Conservation (phyloP, 495 filamentous ascomycete species). For the Lophiotrema nucula region DNA sequence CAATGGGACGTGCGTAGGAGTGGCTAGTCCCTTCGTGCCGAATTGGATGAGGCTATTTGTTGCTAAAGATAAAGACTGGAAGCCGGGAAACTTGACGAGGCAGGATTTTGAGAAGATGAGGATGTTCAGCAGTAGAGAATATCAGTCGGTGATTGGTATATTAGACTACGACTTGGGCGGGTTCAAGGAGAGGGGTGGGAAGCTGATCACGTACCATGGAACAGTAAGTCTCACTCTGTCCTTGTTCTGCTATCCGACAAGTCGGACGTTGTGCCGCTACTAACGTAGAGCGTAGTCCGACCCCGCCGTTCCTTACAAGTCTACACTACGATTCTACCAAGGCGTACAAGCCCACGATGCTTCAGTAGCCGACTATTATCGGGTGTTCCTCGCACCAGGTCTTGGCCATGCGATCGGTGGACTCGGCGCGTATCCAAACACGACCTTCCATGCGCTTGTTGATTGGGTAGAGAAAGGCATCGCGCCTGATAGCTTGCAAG, state of each 20-base stretch:
- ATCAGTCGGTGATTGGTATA: background rate
- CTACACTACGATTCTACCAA: constrained; percentile 18
- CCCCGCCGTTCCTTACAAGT: background rate
- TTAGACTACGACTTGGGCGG: background rate
- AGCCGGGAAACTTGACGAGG: background rate
- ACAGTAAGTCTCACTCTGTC: background rate
- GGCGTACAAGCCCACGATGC: constrained; percentile 27
- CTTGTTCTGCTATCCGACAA: background rate
- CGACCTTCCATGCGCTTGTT: constrained; percentile 23
- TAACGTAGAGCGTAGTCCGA: too few relatives aligned
- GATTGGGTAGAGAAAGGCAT: constrained; percentile 38
- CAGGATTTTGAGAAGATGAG: background rate
- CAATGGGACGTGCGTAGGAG: background rate
- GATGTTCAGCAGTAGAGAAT: background rate
- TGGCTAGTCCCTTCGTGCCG: background rate
- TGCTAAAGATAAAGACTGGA: background rate
- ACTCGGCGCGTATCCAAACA: constrained; percentile 24
- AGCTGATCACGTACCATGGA: background rate
- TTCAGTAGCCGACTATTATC: constrained; percentile 29
- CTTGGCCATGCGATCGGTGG: constrained; percentile 32
- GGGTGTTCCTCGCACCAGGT: constrained; percentile 36
- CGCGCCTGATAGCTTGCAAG: constrained; percentile 26
- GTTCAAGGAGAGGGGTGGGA: background rate
- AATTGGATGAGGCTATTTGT: background rate
- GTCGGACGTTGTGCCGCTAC: too few relatives aligned